phyloP scores from a whole-genome alignment of 1,284 basidiomycete genomes.

The Irpex lacteus region DNA sequence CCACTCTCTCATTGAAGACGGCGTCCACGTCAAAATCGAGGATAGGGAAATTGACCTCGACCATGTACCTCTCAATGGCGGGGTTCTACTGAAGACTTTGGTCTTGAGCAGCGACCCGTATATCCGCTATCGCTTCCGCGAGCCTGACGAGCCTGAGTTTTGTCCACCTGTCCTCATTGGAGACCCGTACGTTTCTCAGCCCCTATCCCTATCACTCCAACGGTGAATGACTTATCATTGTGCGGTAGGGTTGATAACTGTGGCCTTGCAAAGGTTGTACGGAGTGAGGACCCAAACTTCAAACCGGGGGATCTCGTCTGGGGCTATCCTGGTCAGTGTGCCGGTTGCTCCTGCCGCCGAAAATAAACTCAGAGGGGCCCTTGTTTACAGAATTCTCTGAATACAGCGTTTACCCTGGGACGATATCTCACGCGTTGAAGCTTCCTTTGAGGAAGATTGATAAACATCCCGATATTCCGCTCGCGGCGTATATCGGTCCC shows the following conservation, averaged over 20 bases:
- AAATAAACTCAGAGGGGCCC: not conserved
- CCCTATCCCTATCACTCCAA: no score
- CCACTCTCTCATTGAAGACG: constrained; percentile 2
- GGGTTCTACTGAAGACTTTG: constrained; percentile 34
- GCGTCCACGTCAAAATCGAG: constrained; percentile 6
- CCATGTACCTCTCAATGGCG: constrained; percentile 32
- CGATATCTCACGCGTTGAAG: constrained; percentile 10
- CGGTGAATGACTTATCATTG: not conserved
- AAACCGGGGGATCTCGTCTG: constrained; percentile 30
- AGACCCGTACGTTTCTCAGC: not conserved
- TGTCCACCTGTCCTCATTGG: constrained; percentile 1
- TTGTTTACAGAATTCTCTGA: constrained; percentile 22
- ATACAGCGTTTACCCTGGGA: constrained; percentile 23
- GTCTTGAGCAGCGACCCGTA: constrained; percentile 35
- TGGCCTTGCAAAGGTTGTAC: constrained; percentile 26
- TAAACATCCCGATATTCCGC: constrained; percentile 38
- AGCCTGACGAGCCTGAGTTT: constrained; percentile 6
- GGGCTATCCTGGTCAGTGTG: constrained; percentile 23
- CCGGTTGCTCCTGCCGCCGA: not conserved
- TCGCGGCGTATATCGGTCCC: constrained; percentile 45
- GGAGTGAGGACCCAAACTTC: constrained; percentile 26
- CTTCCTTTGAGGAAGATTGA: constrained; percentile 22
- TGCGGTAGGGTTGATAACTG: constrained; percentile 16
- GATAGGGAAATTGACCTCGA: constrained; percentile 33
- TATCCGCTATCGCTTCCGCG: constrained; percentile 30